A percentile compares a stretch with the other conserved stretches of the same genome.
phyloP scores from a whole-genome alignment of 495 filamentous ascomycete species.

The Penicillium paxilli region DNA sequence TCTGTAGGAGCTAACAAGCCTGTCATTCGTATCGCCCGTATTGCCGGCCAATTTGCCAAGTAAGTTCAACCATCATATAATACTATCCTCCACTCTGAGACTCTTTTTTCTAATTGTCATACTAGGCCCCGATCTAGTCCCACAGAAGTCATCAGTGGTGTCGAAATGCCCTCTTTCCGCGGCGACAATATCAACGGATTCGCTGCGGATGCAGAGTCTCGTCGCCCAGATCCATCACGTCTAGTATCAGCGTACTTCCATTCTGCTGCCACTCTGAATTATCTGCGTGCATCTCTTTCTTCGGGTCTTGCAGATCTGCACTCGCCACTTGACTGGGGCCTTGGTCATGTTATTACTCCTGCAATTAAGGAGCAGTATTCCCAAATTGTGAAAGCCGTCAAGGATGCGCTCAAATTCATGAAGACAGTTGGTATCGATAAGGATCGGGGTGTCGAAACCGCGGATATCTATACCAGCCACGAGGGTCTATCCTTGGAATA shows the following conservation, averaged over 20 bases:
- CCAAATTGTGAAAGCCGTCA: constrained; percentile 78
- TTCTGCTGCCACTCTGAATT: constrained; percentile 91
- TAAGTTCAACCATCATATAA: constrained; percentile 9
- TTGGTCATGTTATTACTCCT: constrained; percentile 88
- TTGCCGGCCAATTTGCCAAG: constrained; percentile 97
- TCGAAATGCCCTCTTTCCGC: constrained; percentile 82
- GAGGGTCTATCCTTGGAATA: constrained; percentile 95
- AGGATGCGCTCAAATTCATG: constrained; percentile 94
- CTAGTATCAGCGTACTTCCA: constrained; percentile 94
- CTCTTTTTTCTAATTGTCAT: constrained; percentile 8
- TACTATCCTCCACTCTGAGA: not conserved
- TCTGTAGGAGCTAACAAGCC: constrained; percentile 71
- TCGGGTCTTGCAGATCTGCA: constrained; percentile 93
- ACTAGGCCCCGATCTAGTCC: constrained; percentile 77
- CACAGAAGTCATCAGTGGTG: constrained; percentile 77
- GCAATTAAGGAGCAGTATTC: constrained; percentile 82
- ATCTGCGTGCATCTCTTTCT: constrained; percentile 76
- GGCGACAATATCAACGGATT: constrained; percentile 97
- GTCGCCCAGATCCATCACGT: constrained; percentile 76
- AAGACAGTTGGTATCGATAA: constrained; percentile 90
- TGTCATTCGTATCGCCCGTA: constrained; percentile 90
- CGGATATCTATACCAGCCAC: constrained; percentile 93
- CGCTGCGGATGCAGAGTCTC: constrained; percentile 55
- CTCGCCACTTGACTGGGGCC: constrained; percentile 88
- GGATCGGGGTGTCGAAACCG: constrained; percentile 79